Evolutionary conservation across 768 basidiomycete species (phyloP), one percentile per base, ranked within the genome.

Genomic region (Auricularia sp.): DNA sequence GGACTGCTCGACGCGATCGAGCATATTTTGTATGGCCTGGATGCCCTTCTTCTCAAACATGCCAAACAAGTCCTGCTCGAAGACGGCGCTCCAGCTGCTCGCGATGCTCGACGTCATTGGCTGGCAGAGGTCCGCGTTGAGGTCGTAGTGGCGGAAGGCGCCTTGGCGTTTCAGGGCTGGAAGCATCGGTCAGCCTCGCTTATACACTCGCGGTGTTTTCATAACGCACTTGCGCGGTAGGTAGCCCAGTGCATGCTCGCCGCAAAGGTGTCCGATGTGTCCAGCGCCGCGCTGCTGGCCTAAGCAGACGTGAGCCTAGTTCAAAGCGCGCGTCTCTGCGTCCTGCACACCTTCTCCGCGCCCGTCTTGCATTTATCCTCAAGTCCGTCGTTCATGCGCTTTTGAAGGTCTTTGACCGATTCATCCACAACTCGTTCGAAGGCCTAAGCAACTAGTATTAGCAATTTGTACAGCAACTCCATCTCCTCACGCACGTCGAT

Each of bases 101-200:
- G 84, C 84, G 59, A 87, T 84, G 66, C 80, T 81, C 51, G 77
- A 77, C 1, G 84, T 85, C 71, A 87, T 83, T 1, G 85, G 85
- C 21, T 77, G 77, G 42, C 82, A 74, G 1, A 87, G 72, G 66
- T 86, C 84, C 3, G 80, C 77, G 66, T 86, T 87, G n/a, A 86
- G 74, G 68, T 85, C 82, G n/a, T 78, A 77, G 39, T 42, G 8
- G 43, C 82, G 79, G 74, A 77, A 87, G 6, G 77, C 71, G 3
- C 84, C 84, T 66, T 84, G 79, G 42, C 83, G 82, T 56, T 82
- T 78, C 47, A 85, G 76, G 4, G 83, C 76, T 72, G 68, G 51
- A 47, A 3, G 1, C 5, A 12, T 4, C n/a, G 60, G 34, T 21
- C 14, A 10, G 63, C 62, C 51, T 66, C 63, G 18, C 76, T 77